phyloP scores from a whole-genome alignment of 2,329 filamentous ascomycete species.

The Seiridium unicorne region DNA sequence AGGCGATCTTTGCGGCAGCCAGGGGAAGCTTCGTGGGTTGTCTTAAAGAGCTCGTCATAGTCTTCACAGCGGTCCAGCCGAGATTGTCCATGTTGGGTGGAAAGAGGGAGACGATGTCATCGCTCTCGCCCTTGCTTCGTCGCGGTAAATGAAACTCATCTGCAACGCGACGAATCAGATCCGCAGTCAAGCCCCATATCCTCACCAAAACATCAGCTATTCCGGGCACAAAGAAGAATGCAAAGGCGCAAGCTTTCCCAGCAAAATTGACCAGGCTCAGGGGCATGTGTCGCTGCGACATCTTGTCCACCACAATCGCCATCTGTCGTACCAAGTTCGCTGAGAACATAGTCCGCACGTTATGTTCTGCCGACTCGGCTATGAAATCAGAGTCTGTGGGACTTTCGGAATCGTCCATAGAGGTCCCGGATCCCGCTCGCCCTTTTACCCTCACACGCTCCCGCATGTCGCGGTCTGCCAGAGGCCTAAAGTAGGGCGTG shows the following conservation, averaged over 20 bases:
- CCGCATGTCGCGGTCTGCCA: conserved; percentile 52
- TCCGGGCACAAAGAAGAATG: conserved; percentile 88
- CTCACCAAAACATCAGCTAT: conserved; percentile 80
- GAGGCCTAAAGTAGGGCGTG: conserved; percentile 64
- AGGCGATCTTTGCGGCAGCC: conserved; percentile 70
- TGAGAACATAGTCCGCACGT: conserved; percentile 82
- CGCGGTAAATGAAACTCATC: conserved; percentile 66
- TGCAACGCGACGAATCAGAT: conserved; percentile 68
- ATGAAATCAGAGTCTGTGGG: conserved; percentile 46
- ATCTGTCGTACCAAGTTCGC: conserved; percentile 82
- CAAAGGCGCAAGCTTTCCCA: conserved; percentile 87
- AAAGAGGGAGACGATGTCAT: conserved; percentile 67
- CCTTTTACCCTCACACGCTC: conserved; percentile 45
- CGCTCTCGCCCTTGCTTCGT: conserved; percentile 53
- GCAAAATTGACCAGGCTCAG: conserved; percentile 77
- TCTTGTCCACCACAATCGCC: conserved; percentile 82
- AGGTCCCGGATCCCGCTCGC: conserved; percentile 53
- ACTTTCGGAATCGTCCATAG: conserved; percentile 63
- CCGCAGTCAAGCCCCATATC: conserved; percentile 72
- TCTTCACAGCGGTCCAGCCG: conserved; percentile 53
- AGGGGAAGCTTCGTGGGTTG: conserved; percentile 64
- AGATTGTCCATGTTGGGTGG: conserved; percentile 62
- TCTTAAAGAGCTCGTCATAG: conserved; percentile 56
- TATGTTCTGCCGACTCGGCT: conserved; percentile 75
- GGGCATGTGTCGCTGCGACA: conserved; percentile 71